A percentile compares a stretch with the other conserved stretches of the same genome.
phyloP scores from a whole-genome alignment of 371 early-diverging fungal species.

The Apophysomyces trapeziformis region DNA sequence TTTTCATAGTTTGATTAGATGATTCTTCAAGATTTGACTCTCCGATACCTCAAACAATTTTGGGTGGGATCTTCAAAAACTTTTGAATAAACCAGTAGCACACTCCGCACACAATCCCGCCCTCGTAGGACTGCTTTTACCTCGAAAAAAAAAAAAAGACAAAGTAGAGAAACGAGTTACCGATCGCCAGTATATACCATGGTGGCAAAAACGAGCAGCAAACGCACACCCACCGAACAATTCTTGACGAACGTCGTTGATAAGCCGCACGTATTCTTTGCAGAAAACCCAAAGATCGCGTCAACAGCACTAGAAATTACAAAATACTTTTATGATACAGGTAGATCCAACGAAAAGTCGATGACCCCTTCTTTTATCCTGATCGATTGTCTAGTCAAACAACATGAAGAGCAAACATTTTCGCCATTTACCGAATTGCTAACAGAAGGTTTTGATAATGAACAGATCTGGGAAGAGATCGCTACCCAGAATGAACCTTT shows the following conservation, averaged over 20 bases:
- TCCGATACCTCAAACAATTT: too few species aligned
- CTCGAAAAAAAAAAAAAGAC: background rate
- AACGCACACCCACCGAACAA: background rate
- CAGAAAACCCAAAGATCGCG: slow-evolving; percentile 39
- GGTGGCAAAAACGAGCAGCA: slow-evolving; percentile 13
- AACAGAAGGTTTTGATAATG: slow-evolving; percentile 80
- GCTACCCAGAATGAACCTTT: slow-evolving; percentile 84
- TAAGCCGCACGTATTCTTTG: slow-evolving; percentile 58
- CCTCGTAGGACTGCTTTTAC: too few species aligned
- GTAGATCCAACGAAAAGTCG: slow-evolving; percentile 30
- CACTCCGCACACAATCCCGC: too few species aligned
- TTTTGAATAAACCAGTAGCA: too few species aligned
- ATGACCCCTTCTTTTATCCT: background rate
- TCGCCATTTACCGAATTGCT: slow-evolving; percentile 67
- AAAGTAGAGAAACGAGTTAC: background rate
- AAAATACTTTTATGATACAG: slow-evolving; percentile 61
- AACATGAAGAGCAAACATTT: slow-evolving; percentile 43
- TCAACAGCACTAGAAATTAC: slow-evolving; percentile 44
- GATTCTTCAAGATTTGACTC: too few species aligned
- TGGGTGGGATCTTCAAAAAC: too few species aligned
- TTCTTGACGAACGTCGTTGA: slow-evolving; percentile 47
- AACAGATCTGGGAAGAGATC: slow-evolving; percentile 95
- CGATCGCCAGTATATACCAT: slow-evolving; percentile 7
- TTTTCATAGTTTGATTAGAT: too few species aligned
- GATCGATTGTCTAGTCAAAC: slow-evolving; percentile 42